phyloP scores from a whole-genome alignment of 805 yeast genomes.

The Kuraishia borneana region DNA sequence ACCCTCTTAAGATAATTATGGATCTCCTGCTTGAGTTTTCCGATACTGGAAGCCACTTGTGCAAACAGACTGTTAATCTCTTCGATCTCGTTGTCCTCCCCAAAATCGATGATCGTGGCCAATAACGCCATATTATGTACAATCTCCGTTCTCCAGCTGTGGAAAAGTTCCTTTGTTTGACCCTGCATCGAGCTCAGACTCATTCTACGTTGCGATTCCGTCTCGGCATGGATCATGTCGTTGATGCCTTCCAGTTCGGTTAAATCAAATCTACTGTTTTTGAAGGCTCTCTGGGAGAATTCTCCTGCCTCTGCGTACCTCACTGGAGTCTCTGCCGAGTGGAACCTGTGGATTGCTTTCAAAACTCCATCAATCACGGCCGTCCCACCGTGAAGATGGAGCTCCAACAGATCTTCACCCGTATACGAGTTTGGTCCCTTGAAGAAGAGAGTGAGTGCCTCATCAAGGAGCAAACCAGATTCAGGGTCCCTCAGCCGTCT shows the following conservation, averaged over 20 bases:
- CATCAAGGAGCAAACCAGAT: constrained; percentile 46
- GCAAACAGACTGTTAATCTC: constrained; percentile 44
- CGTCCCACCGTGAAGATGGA: constrained; percentile 91
- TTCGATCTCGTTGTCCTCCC: constrained; percentile 83
- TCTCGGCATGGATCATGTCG: constrained; percentile 86
- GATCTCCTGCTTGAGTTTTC: constrained; percentile 32
- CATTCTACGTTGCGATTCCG: constrained; percentile 74
- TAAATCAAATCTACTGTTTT: constrained; percentile 73
- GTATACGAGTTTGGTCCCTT: constrained; percentile 72
- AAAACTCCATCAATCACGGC: constrained; percentile 71
- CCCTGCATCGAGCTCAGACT: constrained; percentile 72
- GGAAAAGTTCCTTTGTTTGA: constrained; percentile 39
- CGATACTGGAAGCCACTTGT: constrained; percentile 33
- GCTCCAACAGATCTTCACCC: constrained; percentile 82
- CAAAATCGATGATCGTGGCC: constrained; percentile 88
- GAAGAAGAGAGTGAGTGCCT: constrained; percentile 63
- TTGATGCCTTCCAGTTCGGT: constrained; percentile 87
- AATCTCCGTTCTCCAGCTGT: constrained; percentile 55
- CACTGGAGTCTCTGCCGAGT: constrained; percentile 34
- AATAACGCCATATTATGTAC: constrained; percentile 60
- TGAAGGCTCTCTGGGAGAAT: constrained; percentile 77
- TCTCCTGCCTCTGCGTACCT: constrained; percentile 92
- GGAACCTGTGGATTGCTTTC: constrained; percentile 43
- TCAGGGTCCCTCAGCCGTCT: constrained; percentile 39
- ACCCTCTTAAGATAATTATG: constrained; percentile 31